phyloP scores from a whole-genome alignment of 805 yeast species.

The Blastobotrys terrestris region DNA sequence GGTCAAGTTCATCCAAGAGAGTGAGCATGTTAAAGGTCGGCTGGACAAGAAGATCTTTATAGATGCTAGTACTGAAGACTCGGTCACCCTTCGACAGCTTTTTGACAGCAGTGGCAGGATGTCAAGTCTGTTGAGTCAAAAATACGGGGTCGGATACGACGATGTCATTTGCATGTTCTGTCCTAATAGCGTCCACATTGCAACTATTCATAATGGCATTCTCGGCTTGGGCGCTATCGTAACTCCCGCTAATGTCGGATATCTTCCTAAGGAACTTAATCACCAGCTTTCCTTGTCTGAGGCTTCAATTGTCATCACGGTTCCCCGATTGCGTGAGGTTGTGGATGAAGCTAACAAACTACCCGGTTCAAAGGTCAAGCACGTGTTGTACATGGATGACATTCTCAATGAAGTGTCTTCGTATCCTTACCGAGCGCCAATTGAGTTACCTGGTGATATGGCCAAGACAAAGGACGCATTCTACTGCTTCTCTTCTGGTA shows the following conservation, averaged over 20 bases:
- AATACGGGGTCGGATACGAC: constrained; percentile 17
- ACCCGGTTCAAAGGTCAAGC: not conserved
- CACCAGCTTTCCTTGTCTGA: constrained; percentile 21
- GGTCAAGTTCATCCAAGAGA: constrained; percentile 13
- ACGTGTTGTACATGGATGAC: constrained; percentile 1
- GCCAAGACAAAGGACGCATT: constrained; percentile 19
- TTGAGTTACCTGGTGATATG: not conserved
- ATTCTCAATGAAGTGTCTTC: not conserved
- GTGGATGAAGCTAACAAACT: not conserved
- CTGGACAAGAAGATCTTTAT: constrained; percentile 14
- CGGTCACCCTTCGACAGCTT: constrained; percentile 10
- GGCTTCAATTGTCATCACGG: constrained; percentile 5
- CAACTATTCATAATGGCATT: constrained; percentile 24
- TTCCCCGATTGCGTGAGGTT: not conserved
- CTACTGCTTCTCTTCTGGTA: constrained; percentile 27
- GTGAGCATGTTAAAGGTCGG: constrained; percentile 8
- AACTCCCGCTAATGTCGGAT: constrained; percentile 28
- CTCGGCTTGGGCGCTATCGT: constrained; percentile 25
- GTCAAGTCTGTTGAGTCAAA: constrained; percentile 15
- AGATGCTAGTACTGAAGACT: constrained; percentile 22
- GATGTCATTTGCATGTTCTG: constrained; percentile 26
- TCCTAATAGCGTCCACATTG: constrained; percentile 22
- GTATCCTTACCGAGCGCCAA: not conserved
- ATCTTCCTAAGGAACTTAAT: constrained; percentile 26
- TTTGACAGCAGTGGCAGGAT: constrained; percentile 13